phyloP scores from a whole-genome alignment of 371 early-diverging fungal species.

The Circinella umbellata region DNA sequence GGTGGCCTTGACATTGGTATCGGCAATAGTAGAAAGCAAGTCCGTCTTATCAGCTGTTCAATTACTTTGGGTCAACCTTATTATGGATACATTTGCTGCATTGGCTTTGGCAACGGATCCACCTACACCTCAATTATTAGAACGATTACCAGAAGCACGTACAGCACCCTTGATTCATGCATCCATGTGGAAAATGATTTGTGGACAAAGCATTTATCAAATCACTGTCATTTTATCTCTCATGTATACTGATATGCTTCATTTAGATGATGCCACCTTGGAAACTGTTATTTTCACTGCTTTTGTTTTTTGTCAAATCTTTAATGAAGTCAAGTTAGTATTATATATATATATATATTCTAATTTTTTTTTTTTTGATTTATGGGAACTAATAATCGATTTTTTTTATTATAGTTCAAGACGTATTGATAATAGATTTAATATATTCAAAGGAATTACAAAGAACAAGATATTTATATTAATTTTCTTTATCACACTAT shows the following conservation, averaged over 20 bases:
- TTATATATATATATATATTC: neutral
- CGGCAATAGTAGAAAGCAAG: constrained; percentile 48
- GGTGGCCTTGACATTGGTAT: constrained; percentile 64
- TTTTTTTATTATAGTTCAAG: constrained; percentile 50
- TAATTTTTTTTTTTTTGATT: no score
- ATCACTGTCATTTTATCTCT: constrained; percentile 56
- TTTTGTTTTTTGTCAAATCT: constrained; percentile 82
- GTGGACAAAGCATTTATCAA: constrained; percentile 65
- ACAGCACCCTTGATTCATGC: constrained; percentile 66
- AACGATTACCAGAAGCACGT: constrained; percentile 63
- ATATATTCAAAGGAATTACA: constrained; percentile 61
- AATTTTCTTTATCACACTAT: constrained; percentile 60
- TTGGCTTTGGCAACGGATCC: constrained; percentile 75
- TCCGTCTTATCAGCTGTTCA: constrained; percentile 70
- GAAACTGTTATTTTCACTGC: constrained; percentile 75
- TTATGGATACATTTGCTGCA: constrained; percentile 80
- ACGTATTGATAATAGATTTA: constrained; percentile 66
- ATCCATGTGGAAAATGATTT: constrained; percentile 77
- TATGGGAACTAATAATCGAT: no score
- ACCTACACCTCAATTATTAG: constrained; percentile 62
- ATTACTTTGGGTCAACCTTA: constrained; percentile 78
- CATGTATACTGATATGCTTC: constrained; percentile 51
- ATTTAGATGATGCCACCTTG: constrained; percentile 42
- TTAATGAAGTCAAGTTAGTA: constrained; percentile 71
- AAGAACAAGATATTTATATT: constrained; percentile 64